Conservation (phyloP, 208 protist genomes). For the Trypanosoma mega region DNA sequence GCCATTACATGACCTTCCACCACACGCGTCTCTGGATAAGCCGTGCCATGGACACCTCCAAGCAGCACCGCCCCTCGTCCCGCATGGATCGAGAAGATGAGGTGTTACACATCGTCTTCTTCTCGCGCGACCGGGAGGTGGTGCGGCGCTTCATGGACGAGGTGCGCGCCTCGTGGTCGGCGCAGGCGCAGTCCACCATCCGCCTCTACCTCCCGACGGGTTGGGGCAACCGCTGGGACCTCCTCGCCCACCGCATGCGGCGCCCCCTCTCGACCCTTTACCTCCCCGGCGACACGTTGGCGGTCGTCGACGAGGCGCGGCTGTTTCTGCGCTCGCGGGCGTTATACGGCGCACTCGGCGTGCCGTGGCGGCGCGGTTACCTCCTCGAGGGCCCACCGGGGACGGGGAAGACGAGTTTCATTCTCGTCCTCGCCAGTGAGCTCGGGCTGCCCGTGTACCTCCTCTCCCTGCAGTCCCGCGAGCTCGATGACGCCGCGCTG, state of each 20-base stretch:
- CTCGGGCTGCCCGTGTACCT: slow-evolving; percentile 90
- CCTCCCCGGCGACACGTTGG: slow-evolving; percentile 42
- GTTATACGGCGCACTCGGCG: slow-evolving; percentile 90
- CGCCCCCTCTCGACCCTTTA: slow-evolving; percentile 78
- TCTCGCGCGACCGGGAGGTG: slow-evolving; percentile 57
- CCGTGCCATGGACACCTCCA: slow-evolving; percentile 64
- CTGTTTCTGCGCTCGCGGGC: slow-evolving; percentile 75
- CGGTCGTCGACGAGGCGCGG: slow-evolving; percentile 72
- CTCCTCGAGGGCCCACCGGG: slow-evolving; percentile 94
- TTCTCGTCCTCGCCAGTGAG: slow-evolving; percentile 90
- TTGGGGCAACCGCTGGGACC: slow-evolving; percentile 61
- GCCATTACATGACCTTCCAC: slow-evolving; percentile 64
- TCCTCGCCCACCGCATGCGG: slow-evolving; percentile 57
- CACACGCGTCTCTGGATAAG: slow-evolving; percentile 68
- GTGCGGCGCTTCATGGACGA: slow-evolving; percentile 56
- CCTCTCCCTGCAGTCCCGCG: slow-evolving; percentile 78
- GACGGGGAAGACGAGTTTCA: slow-evolving; percentile 93
- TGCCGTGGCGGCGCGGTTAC: slow-evolving; percentile 95
- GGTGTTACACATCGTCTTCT: slow-evolving; percentile 64
- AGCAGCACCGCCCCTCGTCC: slow-evolving; percentile 37
- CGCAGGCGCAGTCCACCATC: slow-evolving; percentile 50
- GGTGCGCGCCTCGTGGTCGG: slow-evolving; percentile 54
- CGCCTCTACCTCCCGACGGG: slow-evolving; percentile 62
- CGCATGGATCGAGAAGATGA: slow-evolving; percentile 75
- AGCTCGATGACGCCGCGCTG: slow-evolving; percentile 87